Base-by-base conservation (phyloP, 257 asterid species). In the Capsicum pubescens region DNA sequence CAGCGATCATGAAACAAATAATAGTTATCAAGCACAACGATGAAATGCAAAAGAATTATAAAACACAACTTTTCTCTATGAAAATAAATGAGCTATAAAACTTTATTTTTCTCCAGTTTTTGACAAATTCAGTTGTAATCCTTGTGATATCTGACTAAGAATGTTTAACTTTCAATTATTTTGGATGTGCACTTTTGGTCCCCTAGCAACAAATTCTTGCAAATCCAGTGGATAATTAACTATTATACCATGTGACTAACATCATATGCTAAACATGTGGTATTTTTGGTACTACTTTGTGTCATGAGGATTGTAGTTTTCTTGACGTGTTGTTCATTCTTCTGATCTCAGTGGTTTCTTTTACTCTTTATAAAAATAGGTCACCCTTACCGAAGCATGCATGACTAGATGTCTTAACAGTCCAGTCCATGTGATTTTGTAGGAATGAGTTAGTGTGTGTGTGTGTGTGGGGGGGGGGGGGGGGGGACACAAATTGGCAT, bases 21-120 rank as follows among this genome's bases (percentile, higher is more conserved):
- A 57, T 35, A 60, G 81, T 72, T 68, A 88, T 85, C 61, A 85
- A 82, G 81, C 69, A 79, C 83, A 84, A 68, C 7, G 13, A 66
- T 55, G 11, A 36, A n/a, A 17, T 55, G 72, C 0, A 15, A 74
- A 21, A 35, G 58, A 83, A 85, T 59, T 50, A 76, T 55, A 60
- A 60, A 56, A 71, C 80, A 77, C 83, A 48, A 66, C 61, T 39
- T 69, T 46, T 69, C 57, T 71, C 39, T 7, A 70, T 71, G 57
- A 71, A 71, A 46, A 9, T 44, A 71, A 71, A 44, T 71, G 79
- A 44, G 9, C 57, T 71, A 26, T 26, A 42, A 26, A 71, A n/a
- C 58, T n/a, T 66, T 12, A 8, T 15, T 77, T 52, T 5, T 77
- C 82, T 77, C 54, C 9, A 26, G 8, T 14, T 54, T 32, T 76